Base-by-base conservation (phyloP, 345 rosid species). In the Populus simonii region DNA sequence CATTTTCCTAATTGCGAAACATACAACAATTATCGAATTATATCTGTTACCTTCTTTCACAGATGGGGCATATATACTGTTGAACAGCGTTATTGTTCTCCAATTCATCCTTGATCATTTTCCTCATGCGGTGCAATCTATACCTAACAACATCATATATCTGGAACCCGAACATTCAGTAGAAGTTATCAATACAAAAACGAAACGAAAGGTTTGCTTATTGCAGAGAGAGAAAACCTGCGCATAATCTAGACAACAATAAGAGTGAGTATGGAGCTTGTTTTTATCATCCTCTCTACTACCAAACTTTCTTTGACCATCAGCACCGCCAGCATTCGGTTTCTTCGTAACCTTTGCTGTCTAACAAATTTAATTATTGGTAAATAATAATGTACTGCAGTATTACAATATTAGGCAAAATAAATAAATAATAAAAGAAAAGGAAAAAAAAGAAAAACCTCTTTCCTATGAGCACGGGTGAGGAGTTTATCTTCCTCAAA, bases 81-180 rank as follows among this genome's bases (percentile, higher is more conserved):
- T 93, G 98, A 80, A 96, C 86, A 36, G 99, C 89, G 82, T 93
- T 89, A 85, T 90, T 96, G 87, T 90, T 85, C 61, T 96, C 97
- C 81, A 92, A 79, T 78, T 96, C 96, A 78, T 93, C 98, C 87
- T 89, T 92, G 67, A 93, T 80, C 74, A 82, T 93, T 81, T 91
- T 96, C 89, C 83, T 90, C 87, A 92, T 84, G 7, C 90, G 87
- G 70, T 93, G 90, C 83, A 93, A 61, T 83, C 91, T 89, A 79
- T 78, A 91, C 82, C 98, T 88, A 82, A 89, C 89, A 63, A 91
- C 88, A 81, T 96, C 99, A 83, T 88, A 86, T 77, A 91, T 92
- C 99, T 95, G 88, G 80, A 87, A 73, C 53, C 62, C 45, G 74
- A 63, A 78, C 57, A 73, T 74, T 72, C 51, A 47, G 18, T 47